These are phyloP conservation scores for Sequoiadendron giganteum DNA, from an alignment of 75 land plant species.

Conservation along the genomic window DNA sequence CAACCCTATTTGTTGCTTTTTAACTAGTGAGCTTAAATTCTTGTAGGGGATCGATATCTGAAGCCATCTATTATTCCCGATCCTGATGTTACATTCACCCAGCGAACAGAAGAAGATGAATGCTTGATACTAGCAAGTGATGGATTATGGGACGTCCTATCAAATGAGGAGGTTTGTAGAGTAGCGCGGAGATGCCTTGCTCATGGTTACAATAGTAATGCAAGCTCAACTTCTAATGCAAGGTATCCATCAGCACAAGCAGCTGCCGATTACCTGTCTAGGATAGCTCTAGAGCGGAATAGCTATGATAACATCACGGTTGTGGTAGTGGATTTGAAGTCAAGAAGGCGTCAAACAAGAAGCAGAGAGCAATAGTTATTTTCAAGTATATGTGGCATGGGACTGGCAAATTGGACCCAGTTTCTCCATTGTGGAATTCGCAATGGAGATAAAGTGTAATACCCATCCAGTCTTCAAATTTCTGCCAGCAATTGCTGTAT, in stretches of 20 bases:
- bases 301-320: slow-evolving; percentile 86
- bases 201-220: background rate
- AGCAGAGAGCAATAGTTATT: background rate
- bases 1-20: background rate
- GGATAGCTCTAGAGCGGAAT: slow-evolving; percentile 61
- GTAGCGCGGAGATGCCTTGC: slow-evolving; percentile 17
- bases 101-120: slow-evolving; percentile 22
- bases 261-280: slow-evolving; percentile 67
- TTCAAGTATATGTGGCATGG: background rate
- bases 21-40: slow-evolving; percentile 5
- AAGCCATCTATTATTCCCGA: slow-evolving; percentile 20
- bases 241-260: slow-evolving; percentile 68
- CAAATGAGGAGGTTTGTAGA: slow-evolving; percentile 21
- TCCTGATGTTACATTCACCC: slow-evolving; percentile 24
- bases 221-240: background rate
- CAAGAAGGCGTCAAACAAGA: background rate
- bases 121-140: slow-evolving; percentile 27
- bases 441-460: background rate
- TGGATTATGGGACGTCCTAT: slow-evolving; percentile 32
- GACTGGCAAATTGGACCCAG: background rate
- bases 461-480: background rate
- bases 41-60: background rate
- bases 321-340: slow-evolving; percentile 77
- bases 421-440: background rate
- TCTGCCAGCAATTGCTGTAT: background rate